Evolutionary conservation across 176 grass and related monocot genomes (phyloP).

Genomic region (Rhipidocladum racemiflorum): DNA sequence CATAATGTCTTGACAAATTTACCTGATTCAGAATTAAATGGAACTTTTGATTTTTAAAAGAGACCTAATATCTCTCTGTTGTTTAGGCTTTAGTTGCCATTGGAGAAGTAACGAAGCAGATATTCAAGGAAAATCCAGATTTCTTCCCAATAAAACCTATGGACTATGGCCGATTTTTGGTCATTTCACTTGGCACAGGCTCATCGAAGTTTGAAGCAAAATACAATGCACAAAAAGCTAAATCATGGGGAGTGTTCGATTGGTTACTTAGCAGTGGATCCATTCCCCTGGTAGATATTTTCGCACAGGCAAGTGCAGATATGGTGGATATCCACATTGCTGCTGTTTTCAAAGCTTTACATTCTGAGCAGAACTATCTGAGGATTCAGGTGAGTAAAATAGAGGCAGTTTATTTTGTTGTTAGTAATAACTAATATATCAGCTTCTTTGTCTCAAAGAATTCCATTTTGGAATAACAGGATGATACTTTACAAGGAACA

Average conservation of each 20-base stretch:
- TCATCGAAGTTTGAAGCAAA: slow-evolving; percentile 57
- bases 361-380: slow-evolving; percentile 73
- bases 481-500: slow-evolving; percentile 63
- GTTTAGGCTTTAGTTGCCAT: slow-evolving; percentile 78
- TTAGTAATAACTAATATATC: not conserved
- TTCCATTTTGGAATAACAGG: slow-evolving; percentile 43
- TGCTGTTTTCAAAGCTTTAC: slow-evolving; percentile 65
- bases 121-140: slow-evolving; percentile 75
- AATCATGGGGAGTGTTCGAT: slow-evolving; percentile 69
- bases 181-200: slow-evolving; percentile 85
- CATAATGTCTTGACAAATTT: slow-evolving; percentile 2
- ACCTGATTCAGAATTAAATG: slow-evolving; percentile 18
- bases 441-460: slow-evolving; percentile 24
- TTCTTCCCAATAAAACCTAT: slow-evolving; percentile 86
- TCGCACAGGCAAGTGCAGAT: slow-evolving; percentile 79
- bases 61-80: slow-evolving; percentile 27
- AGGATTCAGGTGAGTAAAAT: slow-evolving; percentile 68
- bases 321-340: slow-evolving; percentile 88
- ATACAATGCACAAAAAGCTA: slow-evolving; percentile 51
- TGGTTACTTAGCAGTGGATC: slow-evolving; percentile 71
- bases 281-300: slow-evolving; percentile 77
- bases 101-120: slow-evolving; percentile 70
- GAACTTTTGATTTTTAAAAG: not conserved
- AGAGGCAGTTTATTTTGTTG: slow-evolving; percentile 9
- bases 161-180: slow-evolving; percentile 70